These are phyloP conservation scores for Ogataea angusta DNA, from an alignment of 805 yeast genomes.

Conservation along the genomic window DNA sequence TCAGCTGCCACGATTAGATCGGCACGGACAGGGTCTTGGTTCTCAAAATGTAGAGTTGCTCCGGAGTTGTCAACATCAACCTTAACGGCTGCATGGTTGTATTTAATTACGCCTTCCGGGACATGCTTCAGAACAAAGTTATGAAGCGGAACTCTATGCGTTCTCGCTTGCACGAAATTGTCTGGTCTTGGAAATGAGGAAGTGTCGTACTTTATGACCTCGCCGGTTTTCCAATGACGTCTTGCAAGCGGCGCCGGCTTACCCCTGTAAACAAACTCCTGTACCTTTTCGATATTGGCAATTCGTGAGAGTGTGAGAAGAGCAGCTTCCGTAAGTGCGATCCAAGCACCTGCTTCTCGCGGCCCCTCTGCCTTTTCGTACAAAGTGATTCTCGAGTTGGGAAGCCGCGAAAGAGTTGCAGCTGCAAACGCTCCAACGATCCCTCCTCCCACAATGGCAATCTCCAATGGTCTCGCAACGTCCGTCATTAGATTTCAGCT, in stretches of 20 bases:
- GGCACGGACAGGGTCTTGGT: background rate
- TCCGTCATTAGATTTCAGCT: no score
- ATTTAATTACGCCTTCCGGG: background rate
- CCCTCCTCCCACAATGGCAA: background rate
- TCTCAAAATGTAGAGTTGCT: background rate
- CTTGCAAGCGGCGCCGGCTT: background rate
- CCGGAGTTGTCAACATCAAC: background rate
- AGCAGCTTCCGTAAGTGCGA: constrained; percentile 2
- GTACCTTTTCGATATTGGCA: background rate
- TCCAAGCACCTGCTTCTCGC: constrained; percentile 3
- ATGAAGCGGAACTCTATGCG: background rate
- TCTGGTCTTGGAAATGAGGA: background rate
- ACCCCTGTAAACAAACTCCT: constrained; percentile 1
- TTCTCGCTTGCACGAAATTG: constrained; percentile 1
- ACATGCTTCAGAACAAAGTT: constrained; percentile 1
- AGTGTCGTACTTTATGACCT: background rate
- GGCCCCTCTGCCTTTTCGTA: constrained; percentile 2
- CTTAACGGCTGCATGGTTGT: background rate
- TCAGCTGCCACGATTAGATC: background rate
- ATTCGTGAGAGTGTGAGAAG: background rate
- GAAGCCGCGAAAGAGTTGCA: background rate
- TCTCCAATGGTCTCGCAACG: background rate
- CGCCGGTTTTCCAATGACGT: background rate
- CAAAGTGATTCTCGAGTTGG: background rate
- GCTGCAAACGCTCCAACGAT: background rate